Evolutionary conservation across 352 stramenopile genomes (phyloP), one percentile per base, ranked within the genome.

Genomic region (Peronospora destructor): DNA sequence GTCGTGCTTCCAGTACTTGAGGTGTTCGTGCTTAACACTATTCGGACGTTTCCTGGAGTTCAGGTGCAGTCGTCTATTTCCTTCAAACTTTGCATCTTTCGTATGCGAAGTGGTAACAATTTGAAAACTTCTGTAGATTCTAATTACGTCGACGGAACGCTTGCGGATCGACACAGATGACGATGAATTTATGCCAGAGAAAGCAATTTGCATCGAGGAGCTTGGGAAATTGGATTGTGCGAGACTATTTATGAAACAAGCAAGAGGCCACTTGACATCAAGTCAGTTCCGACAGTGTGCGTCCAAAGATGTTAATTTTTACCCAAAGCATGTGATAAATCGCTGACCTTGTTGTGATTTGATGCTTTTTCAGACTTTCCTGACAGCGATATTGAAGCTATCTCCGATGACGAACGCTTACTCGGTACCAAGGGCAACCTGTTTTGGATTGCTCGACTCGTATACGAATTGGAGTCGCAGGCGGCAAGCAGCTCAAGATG

Each of bases 201-300:
- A 73, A 48, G 17, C 46, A 19, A 47, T 79, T 44, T 42, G 60
- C 13, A 37, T 87, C 2, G 56, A 64, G 12, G 61, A 68, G 26
- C 54, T 87, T 4, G 59, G 55, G 5, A 63, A 69, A 39, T 33
- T 51, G 39, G 69, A 84, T 32, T 53, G 71, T 23, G 71, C 76
- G 6, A 66, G 56, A 8, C 49, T 87, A 11, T 67, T 87, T 11
- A 54, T 81, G 25, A 69, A 71, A 4, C 52, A 83, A 49, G 68
- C 71, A 9, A 57, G 67, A 50, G 38, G 44, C 0, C 61, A 65
- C 51, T 45, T 87, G 12, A 69, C 54, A 25, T 59, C 54, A 13
- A 51, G 64, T 6, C 56, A 78, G 33, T 47, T 84, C 9, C 53
- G 51, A 36, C 62, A 66, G 36, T 49, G 73, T 84, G 70, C 36